Evolutionary conservation across 163 green algal species (phyloP), one percentile per base, ranked within the genome.

Genomic region (Trebouxia gelatinosa): DNA sequence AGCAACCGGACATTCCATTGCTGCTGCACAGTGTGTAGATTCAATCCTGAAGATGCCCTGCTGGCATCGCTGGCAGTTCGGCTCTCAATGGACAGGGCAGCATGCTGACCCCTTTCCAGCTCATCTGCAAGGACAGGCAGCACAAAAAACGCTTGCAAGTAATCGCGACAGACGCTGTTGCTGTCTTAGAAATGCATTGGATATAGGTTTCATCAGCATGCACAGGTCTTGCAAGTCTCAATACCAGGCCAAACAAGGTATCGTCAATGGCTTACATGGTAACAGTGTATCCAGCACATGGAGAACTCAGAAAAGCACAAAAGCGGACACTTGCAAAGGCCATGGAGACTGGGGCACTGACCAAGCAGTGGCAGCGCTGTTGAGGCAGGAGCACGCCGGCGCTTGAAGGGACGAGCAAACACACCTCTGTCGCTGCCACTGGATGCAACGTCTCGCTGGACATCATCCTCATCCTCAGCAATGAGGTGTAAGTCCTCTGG

Each of bases 31-130:
- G n/a, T 29, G 26, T 5, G 29, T 16, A 6, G 19, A 19, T 39
- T 21, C 26, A 40, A 23, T 23, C 26, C 11, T 46, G 17, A 72
- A 19, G 23, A 23, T 72, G 7, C 21, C 40, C 40, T 54, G 38
- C 17, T 59, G 19, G 48, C 48, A 59, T 21, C 17, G 48, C 48
- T 17, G 48, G 17, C 17, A 21, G 48, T 21, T n/a, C n/a, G n/a
- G 37, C 64, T 72, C n/a, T 72, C 64, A 5, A 72, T n/a, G 64
- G 35, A 54, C 19, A 72, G 6, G 38, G 64, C 21, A 21, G 64
- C 50, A 28, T 0, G 64, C 19, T 72, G 16, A 4, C 64, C 64
- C 64, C 64, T 72, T 37, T 72, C 64, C 64, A 72, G 26, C 64
- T 72, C 64, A 72, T 72, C 64, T 72, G 64, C 35, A 54, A 13